Conservation (phyloP, 192 early-diverging fungal species). For the Coemansia interrupta region DNA sequence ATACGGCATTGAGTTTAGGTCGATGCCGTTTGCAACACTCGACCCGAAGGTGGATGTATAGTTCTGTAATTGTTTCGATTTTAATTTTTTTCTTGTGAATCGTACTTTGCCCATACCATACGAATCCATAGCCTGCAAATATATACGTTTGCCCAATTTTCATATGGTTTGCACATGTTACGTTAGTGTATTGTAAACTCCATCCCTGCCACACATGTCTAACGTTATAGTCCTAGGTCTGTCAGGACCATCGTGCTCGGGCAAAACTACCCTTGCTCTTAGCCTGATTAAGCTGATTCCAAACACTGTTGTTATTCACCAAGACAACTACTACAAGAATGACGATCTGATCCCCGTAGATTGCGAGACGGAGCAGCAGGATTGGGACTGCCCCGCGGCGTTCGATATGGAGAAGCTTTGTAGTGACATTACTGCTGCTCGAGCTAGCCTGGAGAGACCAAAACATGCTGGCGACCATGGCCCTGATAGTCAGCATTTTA, state of each 20-base stretch:
- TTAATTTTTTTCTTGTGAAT: background rate
- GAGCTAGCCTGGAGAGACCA: conserved; percentile 5
- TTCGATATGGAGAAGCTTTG: conserved; percentile 56
- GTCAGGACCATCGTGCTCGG: conserved; percentile 66
- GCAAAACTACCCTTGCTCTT: conserved; percentile 67
- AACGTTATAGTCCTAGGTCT: conserved; percentile 42
- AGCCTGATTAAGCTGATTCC: conserved; percentile 59
- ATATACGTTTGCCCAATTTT: background rate
- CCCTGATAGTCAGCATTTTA: background rate
- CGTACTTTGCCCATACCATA: background rate
- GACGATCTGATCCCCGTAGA: conserved; percentile 66
- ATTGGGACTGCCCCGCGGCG: conserved; percentile 79
- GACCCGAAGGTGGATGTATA: conserved; percentile 30
- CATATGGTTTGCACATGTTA: background rate
- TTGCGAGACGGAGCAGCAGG: conserved; percentile 53
- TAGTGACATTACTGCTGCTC: conserved; percentile 8
- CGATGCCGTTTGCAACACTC: conserved; percentile 21
- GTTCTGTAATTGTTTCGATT: background rate
- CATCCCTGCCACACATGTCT: conserved; percentile 8
- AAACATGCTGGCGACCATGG: background rate
- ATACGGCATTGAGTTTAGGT: conserved; percentile 30
- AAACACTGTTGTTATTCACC: conserved; percentile 60
- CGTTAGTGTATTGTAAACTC: background rate
- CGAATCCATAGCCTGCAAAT: too few relatives aligned
- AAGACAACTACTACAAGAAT: conserved; percentile 74